Evolutionary conservation across 768 basidiomycete species (phyloP), one percentile per base, ranked within the genome.

Genomic region (Russula virescens): DNA sequence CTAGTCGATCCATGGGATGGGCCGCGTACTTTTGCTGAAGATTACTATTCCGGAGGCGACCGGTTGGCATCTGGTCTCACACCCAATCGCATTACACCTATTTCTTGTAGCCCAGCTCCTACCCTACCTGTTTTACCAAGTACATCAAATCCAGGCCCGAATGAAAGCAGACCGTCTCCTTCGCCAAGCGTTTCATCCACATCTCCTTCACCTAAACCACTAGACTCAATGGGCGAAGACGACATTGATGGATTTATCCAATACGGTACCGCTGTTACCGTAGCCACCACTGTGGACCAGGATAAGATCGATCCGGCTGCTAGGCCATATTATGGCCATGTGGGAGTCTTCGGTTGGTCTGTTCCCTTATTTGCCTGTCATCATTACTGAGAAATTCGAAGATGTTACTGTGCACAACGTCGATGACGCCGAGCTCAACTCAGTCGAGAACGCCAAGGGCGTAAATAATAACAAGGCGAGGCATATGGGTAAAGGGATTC

Each of bases 31-130:
- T 77, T 75, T 48, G 76, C 78, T 0, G 77, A 79, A 63, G 79
- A 79, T 66, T 77, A 73, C 61, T 78, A 77, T 61, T 73, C 78
- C 6, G 80, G 78, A 14, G 81, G 79, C 1, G 79, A 81, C 48
- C 54, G 47, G 31, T 8, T 67, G 7, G 60, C 52, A 38, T 52
- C 63, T 18, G 58, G 50, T 35, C 46, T 60, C 52, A 68, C 65
- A 14, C 65, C 67, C n/a, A 50, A 63, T 43, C 66, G 66, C 28
- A 58, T 68, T 38, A 66, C 67, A 6, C 67, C 66, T 26, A 23
- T 50, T 4, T 45, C 23, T 42, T 43, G 19, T 34, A 68, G 50
- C 23, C 61, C 64, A 21, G 47, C 38, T 23, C 47, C 58, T 28
- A 9, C 42, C 23, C 19, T 35, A 38, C 40, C n/a, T 19, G 47